Conservation (phyloP, 2,329 filamentous ascomycete genomes). For the Fusarium cicatricum region DNA sequence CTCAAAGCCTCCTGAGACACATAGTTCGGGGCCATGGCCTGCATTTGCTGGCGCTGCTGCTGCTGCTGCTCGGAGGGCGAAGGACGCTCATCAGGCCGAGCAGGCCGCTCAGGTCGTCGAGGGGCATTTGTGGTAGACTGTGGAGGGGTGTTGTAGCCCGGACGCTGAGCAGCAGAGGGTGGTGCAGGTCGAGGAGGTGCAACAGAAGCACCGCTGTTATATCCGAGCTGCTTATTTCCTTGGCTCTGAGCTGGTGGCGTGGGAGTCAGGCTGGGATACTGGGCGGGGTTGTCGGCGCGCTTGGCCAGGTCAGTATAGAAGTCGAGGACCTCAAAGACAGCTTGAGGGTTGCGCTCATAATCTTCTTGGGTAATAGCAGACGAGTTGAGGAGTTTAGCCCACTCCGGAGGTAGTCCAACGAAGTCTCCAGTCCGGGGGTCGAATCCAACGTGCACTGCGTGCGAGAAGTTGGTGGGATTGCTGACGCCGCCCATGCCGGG, state of each 20-base stretch:
- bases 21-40: conserved; percentile 64
- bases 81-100: conserved; percentile 48
- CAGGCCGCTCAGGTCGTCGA: conserved; percentile 52
- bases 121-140: conserved; percentile 50
- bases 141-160: conserved; percentile 51
- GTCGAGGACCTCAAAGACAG: conserved; percentile 80
- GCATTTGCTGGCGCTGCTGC: conserved; percentile 66
- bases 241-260: conserved; percentile 67
- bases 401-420: conserved; percentile 91
- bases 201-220: conserved; percentile 64
- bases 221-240: conserved; percentile 70
- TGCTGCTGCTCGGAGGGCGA: conserved; percentile 48
- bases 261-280: conserved; percentile 73
- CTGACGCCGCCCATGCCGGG: conserved; percentile 98
- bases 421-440: conserved; percentile 96
- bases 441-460: conserved; percentile 96
- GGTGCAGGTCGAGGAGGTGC: conserved; percentile 75
- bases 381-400: conserved; percentile 94
- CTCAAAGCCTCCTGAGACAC: conserved; percentile 58
- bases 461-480: conserved; percentile 97
- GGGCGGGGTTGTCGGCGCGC: conserved; percentile 73
- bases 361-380: conserved; percentile 99
- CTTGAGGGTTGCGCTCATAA: conserved; percentile 95
- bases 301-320: conserved; percentile 88
- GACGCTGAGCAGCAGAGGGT: conserved; percentile 53